Conservation (phyloP, 345 rosid genomes). For the Eucalyptus sp. region DNA sequence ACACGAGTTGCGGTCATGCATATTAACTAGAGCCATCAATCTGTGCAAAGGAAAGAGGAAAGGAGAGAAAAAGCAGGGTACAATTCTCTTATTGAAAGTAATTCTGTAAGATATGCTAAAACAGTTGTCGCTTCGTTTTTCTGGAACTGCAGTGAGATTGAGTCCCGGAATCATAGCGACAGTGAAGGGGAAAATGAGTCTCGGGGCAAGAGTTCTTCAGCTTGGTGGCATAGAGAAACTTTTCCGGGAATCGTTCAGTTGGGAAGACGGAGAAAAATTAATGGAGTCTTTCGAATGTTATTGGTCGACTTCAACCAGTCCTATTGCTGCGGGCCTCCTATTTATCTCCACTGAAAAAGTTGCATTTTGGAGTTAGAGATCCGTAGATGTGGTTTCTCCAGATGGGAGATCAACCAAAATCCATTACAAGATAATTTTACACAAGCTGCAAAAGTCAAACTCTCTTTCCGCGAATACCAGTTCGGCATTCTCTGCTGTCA, state of each 20-base stretch:
- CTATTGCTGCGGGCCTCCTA: constrained; percentile 21
- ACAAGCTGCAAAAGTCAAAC: neutral
- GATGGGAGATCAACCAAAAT: constrained; percentile 8
- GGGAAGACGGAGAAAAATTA: constrained; percentile 16
- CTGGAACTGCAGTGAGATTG: constrained; percentile 16
- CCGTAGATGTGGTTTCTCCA: constrained; percentile 11
- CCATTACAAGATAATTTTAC: constrained; percentile 13
- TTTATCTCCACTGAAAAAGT: constrained; percentile 22
- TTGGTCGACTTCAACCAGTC: constrained; percentile 24
- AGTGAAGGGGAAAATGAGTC: constrained; percentile 21
- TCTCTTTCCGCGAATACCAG: neutral
- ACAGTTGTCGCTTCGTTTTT: neutral
- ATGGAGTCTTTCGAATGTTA: constrained; percentile 22
- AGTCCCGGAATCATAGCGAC: constrained; percentile 15
- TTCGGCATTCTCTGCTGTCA: neutral
- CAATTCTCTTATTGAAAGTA: neutral
- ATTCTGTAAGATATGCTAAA: neutral
- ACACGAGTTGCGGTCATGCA: neutral
- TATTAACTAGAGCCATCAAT: neutral
- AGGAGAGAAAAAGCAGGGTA: neutral
- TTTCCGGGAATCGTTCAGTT: constrained; percentile 12
- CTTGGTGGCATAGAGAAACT: constrained; percentile 25
- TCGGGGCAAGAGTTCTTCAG: constrained; percentile 20
- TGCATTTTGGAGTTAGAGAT: constrained; percentile 36
- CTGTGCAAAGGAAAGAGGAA: neutral